Evolutionary conservation across 257 asterid species (phyloP), one percentile per base, ranked within the genome.

Genomic region (Coffea canephora): DNA sequence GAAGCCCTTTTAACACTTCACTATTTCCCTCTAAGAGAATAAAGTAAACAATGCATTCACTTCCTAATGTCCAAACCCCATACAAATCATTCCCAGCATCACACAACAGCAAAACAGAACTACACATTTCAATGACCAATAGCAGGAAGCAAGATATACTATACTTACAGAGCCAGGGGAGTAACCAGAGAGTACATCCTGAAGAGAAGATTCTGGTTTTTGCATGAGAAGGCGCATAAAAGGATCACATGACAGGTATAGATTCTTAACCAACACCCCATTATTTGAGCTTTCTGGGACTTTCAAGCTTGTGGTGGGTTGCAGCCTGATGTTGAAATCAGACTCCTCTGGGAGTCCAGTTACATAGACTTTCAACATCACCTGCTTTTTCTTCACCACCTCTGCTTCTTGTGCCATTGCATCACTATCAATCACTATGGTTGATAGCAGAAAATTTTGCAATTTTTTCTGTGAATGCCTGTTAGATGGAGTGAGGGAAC

Each of bases 131-230:
- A 0, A 43, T 19, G 41, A n/a, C 43, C 3, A 39, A 39, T 39
- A 62, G 5, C 25, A 45, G 15, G 61, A 61, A 61, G 9, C 34
- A 39, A 8, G 41, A 36, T 9, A 48, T 2, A 1, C 5, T 13
- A 13, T 19, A 78, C 82, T 21, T 78, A 78, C 82, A 55, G 77
- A 54, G 61, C 82, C 82, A 57, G 74, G 70, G 45, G 48, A 15
- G 57, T n/a, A 78, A 27, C 19, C 6, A 8, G 61, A 0, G 43
- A 61, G 25, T 75, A 7, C 18, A 13, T 18, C 16, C 5, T 13
- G 3, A 52, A 0, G 0, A 14, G 2, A 3, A 52, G 21, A 4
- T 5, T 2, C 1, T 0, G 78, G 18, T 13, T 31, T 45, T 39
- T 23, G 39, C 69, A 75, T 75, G 14, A 21, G 52, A 39, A 6